Base-by-base conservation (phyloP, 139 green algal genomes). In the Monoraphidium neglectum region DNA sequence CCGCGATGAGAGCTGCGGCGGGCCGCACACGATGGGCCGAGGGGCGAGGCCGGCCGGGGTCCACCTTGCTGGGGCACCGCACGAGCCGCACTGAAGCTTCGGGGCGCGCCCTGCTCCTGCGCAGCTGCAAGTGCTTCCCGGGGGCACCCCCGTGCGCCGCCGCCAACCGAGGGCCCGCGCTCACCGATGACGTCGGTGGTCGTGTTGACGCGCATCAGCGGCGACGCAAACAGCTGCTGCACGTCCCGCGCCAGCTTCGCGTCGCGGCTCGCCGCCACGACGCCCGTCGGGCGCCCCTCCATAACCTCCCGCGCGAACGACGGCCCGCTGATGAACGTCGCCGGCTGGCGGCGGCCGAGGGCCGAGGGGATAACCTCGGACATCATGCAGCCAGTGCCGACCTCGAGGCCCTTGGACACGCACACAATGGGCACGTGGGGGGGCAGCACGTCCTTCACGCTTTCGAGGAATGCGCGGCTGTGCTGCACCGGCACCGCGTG, bases 401-500 rank as follows among this genome's bases (percentile, higher is more conserved):
- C 79, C 61, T 89, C 84, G 4, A 91, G 78, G 5, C 86, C 96
- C 77, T 99, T 99, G 86, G 82, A 94, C 23, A 99, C 92, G 51
- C 88, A 97, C 53, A 99, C 87, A 75, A 99, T 92, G 35, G 96
- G 95, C 51, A 98, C 81, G 46, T 77, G 82, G 4, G 85, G 75
- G 0, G 91, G 89, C 35, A 99, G 84, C 62, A 94, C 56, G 32
- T 93, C 84, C 68, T 90, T 92, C 28, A 98, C 85, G 63, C 60
- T 51, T 0, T 84, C 36, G 37, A 99, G 74, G 84, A 99, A 98
- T 0, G 72, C 74, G 2, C 93, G 86, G 8, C 84, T 92, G 77
- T 93, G 83, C 87, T 99, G 96, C 63, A 98, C 95, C 2, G 96
- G 96, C 47, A 99, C 93, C 0, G 96, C 94, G 70, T 98, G 94